phyloP scores from a whole-genome alignment of 75 land plant genomes.

The Cryptomeria japonica region DNA sequence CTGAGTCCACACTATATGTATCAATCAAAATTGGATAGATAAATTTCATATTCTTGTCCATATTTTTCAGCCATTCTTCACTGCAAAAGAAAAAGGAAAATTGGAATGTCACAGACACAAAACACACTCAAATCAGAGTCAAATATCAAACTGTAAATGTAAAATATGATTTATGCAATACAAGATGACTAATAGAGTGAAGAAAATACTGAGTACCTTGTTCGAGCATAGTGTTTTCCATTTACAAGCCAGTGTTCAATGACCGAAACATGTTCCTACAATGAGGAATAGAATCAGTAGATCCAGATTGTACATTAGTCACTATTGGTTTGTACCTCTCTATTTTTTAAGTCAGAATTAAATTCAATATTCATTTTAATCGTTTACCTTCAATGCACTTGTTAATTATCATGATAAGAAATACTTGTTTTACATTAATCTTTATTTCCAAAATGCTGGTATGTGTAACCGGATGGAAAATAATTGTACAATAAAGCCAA shows the following conservation, averaged over 20 bases:
- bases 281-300: background rate
- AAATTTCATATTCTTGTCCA: conserved; percentile 62
- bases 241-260: conserved; percentile 91
- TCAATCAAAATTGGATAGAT: conserved; percentile 77
- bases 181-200: background rate
- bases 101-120: background rate
- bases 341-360: background rate
- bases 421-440: background rate
- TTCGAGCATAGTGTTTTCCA: conserved; percentile 87
- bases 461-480: background rate
- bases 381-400: background rate
- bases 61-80: conserved; percentile 94
- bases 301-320: background rate
- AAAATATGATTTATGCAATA: conserved; percentile 4
- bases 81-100: conserved; percentile 36
- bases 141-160: background rate
- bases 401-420: background rate
- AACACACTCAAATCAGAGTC: background rate
- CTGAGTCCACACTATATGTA: conserved; percentile 80
- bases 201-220: conserved; percentile 54
- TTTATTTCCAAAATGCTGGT: background rate
- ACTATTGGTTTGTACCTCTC: background rate
- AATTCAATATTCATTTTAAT: background rate
- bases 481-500: background rate
- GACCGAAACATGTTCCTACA: conserved; percentile 83